phyloP scores from a whole-genome alignment of 352 stramenopile genomes.

The Phytopythium delawarense region DNA sequence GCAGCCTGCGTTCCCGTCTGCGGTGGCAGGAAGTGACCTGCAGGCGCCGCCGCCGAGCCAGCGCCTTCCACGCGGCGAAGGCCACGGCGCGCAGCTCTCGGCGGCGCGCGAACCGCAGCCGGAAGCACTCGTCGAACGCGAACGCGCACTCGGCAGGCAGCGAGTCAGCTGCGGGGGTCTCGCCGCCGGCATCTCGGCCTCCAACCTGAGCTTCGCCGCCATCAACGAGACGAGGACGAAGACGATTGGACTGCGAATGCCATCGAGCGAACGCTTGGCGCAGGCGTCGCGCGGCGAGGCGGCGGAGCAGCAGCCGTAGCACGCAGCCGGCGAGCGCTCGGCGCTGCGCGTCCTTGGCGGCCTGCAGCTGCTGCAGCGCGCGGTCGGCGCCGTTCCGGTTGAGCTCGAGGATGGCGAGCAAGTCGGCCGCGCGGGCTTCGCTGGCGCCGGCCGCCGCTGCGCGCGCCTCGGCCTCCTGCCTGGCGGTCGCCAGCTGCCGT shows the following conservation, averaged over 20 bases:
- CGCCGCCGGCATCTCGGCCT: not conserved
- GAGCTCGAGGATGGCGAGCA: constrained; percentile 65
- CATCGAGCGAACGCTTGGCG: not conserved
- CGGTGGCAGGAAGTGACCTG: not conserved
- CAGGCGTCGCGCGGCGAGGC: not conserved
- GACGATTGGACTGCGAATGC: not conserved
- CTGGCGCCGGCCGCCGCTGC: constrained; percentile 26
- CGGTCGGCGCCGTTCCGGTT: constrained; percentile 51
- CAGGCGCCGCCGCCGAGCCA: not conserved
- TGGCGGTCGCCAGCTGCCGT: constrained; percentile 43
- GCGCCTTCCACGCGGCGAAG: constrained; percentile 2
- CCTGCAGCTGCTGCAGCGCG: constrained; percentile 25
- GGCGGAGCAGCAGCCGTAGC: constrained; percentile 8
- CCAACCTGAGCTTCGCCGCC: not conserved
- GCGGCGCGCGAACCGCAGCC: constrained; percentile 1
- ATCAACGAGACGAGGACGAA: not conserved
- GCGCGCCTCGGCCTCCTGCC: constrained; percentile 31
- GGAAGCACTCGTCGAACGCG: constrained; percentile 7
- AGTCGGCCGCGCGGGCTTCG: constrained; percentile 51
- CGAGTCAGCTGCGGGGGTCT: not conserved
- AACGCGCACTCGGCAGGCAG: not conserved
- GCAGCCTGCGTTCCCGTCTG: not conserved
- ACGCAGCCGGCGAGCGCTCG: constrained; percentile 8
- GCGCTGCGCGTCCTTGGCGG: constrained; percentile 14
- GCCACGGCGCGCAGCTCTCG: not conserved